Evolutionary conservation across 768 basidiomycete species (phyloP).

Genomic region (Kwoniella sp.): DNA sequence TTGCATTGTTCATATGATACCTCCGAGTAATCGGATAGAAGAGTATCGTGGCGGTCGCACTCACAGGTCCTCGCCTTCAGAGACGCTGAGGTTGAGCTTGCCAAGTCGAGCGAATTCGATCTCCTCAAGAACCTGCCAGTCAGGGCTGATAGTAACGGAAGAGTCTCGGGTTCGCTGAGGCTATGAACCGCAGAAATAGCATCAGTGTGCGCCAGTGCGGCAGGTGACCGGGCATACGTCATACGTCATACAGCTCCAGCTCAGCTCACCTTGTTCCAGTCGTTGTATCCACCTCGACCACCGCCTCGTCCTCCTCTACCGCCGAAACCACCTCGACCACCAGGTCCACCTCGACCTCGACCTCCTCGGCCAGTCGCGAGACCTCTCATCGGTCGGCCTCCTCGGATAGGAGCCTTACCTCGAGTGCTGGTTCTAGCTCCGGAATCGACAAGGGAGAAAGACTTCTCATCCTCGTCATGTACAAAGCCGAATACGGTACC

Average conservation of each 20-base stretch:
- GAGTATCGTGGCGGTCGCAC: too few species aligned
- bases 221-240: background rate
- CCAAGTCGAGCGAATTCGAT: constrained; percentile 90
- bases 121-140: constrained; percentile 96
- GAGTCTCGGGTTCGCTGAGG: constrained; percentile 86
- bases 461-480: constrained; percentile 96
- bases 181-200: constrained; percentile 1
- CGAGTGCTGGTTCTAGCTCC: constrained; percentile 54
- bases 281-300: constrained; percentile 61
- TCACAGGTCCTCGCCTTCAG: constrained; percentile 86
- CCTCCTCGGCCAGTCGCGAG: constrained; percentile 58
- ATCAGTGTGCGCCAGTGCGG: background rate
- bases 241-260: background rate
- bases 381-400: constrained; percentile 31
- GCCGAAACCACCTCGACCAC: constrained; percentile 38
- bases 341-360: constrained; percentile 38
- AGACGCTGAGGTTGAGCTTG: constrained; percentile 91
- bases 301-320: constrained; percentile 41
- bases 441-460: constrained; percentile 93
- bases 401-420: constrained; percentile 25
- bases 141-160: constrained; percentile 85
- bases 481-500: constrained; percentile 94
- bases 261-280: constrained; percentile 82
- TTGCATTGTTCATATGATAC: background rate
- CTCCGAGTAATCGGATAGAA: background rate